Evolutionary conservation across 306 rosid species (phyloP).

Genomic region (Begonia peltatifolia): DNA sequence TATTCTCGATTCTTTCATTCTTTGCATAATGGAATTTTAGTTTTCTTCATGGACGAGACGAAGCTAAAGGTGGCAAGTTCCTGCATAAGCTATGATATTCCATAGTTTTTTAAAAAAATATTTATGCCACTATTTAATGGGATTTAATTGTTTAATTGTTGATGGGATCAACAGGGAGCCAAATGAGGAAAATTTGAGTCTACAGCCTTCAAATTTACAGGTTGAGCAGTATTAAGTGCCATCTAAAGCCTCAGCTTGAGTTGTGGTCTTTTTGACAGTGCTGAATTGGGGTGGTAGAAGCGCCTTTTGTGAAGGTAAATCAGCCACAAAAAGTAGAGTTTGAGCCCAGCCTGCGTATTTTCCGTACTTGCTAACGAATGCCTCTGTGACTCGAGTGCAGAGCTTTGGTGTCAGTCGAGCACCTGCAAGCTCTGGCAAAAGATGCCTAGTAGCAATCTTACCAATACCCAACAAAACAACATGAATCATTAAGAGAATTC

Average conservation of each 20-base stretch:
- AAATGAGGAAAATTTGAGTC: no score
- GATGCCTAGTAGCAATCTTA: conserved; percentile 75
- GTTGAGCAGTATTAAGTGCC: no score
- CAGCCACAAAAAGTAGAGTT: conserved; percentile 77
- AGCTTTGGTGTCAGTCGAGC: conserved; percentile 67
- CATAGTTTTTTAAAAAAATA: no score
- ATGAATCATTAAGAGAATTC: no score
- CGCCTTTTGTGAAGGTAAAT: conserved; percentile 70
- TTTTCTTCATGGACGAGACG: conserved; percentile 21
- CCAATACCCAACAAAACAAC: neutral
- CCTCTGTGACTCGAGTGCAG: conserved; percentile 65
- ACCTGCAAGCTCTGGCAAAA: conserved; percentile 93
- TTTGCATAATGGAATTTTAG: neutral
- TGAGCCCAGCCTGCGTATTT: conserved; percentile 99
- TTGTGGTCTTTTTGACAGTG: no score
- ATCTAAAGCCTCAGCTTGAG: no score
- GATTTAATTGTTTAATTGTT: no score
- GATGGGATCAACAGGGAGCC: no score
- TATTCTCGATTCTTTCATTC: conserved; percentile 20
- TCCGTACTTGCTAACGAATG: conserved; percentile 71
- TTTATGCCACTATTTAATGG: no score
- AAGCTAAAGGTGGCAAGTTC: no score
- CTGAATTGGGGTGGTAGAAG: conserved; percentile 3
- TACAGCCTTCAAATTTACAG: no score
- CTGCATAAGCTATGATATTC: no score